Base-by-base conservation (phyloP, 2,329 filamentous ascomycete species). In the Pseudofabraea citricarpa region DNA sequence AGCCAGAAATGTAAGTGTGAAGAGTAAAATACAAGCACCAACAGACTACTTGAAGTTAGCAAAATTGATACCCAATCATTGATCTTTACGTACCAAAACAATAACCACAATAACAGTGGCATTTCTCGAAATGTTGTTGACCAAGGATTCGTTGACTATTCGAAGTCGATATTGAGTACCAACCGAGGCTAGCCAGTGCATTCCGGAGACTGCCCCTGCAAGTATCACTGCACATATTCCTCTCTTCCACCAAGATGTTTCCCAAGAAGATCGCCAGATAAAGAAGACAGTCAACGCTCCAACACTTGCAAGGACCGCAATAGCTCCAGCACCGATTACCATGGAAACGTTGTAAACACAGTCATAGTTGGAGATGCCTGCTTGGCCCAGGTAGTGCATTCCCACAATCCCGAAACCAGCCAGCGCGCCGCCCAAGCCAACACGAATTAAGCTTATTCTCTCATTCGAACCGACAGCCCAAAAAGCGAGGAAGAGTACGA, bases 301-400 rank as follows among this genome's bases (percentile, higher is more conserved):
- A 12, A 80, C 80, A 49, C 83, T 90, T 6, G 86, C 85, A 7
- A 78, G 73, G 3, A 88, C 74, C 4, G 89, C 85, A 49, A 94
- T 89, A 36, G 84, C 60, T 16, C 79, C 79, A 5, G 88, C 79
- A 2, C 83, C 86, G 2, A 83, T 66, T 13, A 94, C 74, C 36
- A 49, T 55, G 9, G 41, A 41, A 18, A 59, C 37, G 56, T 81
- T 79, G 53, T 90, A 90, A 9, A 70, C 65, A 54, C 86, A 83
- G 4, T 60, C 64, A 58, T 93, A 95, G 60, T 94, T 91, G 21
- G 74, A 73, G 48, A 91, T 89, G 24, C 87, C 88, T 23, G 85
- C 77, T 59, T 94, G 90, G n/a, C 87, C 87, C 15, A 91, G 70
- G 56, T 93, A 94, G 62, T 94, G 87, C 88, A 94, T 93, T 23